Base-by-base conservation (phyloP, 306 rosid species). In the Glycyrrhiza uralensis region DNA sequence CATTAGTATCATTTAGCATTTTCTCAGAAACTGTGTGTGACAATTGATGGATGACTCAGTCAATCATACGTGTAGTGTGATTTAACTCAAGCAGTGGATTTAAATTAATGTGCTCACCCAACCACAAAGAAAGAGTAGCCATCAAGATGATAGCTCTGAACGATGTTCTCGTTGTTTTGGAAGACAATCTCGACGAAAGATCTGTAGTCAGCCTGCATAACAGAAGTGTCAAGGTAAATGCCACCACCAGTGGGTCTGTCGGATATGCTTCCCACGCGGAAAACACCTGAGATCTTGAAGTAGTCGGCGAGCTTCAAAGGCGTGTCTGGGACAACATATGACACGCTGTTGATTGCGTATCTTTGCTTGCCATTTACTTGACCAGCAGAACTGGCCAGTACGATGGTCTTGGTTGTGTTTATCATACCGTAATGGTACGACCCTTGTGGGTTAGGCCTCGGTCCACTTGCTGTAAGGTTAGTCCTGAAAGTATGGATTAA, bases 401-500 rank as follows among this genome's bases (percentile, higher is more conserved):
- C 62, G 83, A 85, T 87, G 52, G 97, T 91, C 79, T 55, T 91
- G 39, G 91, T 59, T 6, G 91, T 81, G 79, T 71, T 82, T 9
- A 94, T 88, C 9, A 94, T 75, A 67, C 99, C 99, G 15, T 94
- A 94, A 74, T 94, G 99, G 78, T 94, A 94, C 0, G 99, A 94
- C 0, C 99, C 99, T 82, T 94, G 99, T 2, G 99, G 99, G 80
- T 94, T 94, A 0, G 99, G 99, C 85, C 99, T 76, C 0, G 99
- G 99, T 76, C 99, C 99, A 74, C 99, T 94, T 35, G 99, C 99
- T 13, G 99, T 91, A 49, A 94, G 96, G 83, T 94, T 94, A 5
- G 96, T 85, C 91, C 99, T 90, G 95, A 36, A 81, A 86, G 54
- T 22, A 35, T 17, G 39, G 58, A 14, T 9, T 38, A 38, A 30